These are phyloP conservation scores for Jacaranda mimosifolia DNA, from an alignment of 257 asterid species.

Conservation along the genomic window DNA sequence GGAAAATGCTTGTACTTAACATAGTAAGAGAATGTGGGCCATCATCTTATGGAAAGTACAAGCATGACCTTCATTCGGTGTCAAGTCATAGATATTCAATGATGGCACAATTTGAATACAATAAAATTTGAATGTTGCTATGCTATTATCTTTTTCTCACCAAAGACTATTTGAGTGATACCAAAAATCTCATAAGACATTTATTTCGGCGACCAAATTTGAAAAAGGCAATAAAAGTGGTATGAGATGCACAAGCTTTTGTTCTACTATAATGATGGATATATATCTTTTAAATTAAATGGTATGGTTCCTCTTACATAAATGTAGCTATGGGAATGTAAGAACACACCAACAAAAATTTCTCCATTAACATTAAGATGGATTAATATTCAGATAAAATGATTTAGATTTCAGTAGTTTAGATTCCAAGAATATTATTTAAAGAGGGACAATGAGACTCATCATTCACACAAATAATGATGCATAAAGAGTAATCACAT, in stretches of 20 bases:
- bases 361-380: too few relatives aligned
- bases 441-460: too few relatives aligned
- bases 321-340: not conserved
- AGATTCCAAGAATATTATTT: too few relatives aligned
- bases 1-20: not conserved
- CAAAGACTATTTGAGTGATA: not conserved
- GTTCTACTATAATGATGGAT: not conserved
- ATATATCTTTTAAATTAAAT: not conserved
- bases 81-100: not conserved
- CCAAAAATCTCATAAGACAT: not conserved
- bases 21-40: not conserved
- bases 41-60: conserved; percentile 6
- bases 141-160: not conserved
- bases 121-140: not conserved
- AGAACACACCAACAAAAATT: too few relatives aligned
- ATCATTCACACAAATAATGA: too few relatives aligned
- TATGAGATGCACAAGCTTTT: not conserved
- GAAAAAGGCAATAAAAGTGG: not conserved
- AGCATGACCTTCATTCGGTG: conserved; percentile 3
- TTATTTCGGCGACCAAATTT: not conserved
- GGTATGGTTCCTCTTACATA: not conserved
- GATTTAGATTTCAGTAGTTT: too few relatives aligned
- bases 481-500: too few relatives aligned
- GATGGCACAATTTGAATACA: not conserved
- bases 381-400: too few relatives aligned